phyloP scores from a whole-genome alignment of 371 early-diverging fungal genomes.

The Parasitella parasitica region DNA sequence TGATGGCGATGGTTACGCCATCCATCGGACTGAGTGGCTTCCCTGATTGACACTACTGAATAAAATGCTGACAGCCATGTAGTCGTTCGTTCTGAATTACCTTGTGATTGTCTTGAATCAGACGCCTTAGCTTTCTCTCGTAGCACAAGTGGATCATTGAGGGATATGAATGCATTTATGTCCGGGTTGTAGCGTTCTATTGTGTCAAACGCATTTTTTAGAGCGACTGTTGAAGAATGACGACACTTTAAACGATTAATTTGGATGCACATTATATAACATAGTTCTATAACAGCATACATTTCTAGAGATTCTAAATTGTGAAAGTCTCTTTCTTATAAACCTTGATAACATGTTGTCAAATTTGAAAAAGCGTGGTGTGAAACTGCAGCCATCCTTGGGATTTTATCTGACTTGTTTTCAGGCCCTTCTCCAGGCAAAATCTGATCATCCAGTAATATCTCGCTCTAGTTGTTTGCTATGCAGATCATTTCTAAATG shows the following conservation, averaged over 20 bases:
- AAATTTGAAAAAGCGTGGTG: background rate
- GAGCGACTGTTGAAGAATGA: slow-evolving; percentile 9
- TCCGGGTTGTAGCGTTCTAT: slow-evolving; percentile 28
- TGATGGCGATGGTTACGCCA: slow-evolving; percentile 66
- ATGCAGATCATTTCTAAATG: no score
- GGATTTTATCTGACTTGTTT: background rate
- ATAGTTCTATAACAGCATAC: background rate
- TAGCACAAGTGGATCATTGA: slow-evolving; percentile 8
- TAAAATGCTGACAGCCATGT: background rate
- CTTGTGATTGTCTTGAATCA: slow-evolving; percentile 6
- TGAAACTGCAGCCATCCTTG: background rate
- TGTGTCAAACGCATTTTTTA: slow-evolving; percentile 18
- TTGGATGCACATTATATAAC: no score
- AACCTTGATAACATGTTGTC: background rate
- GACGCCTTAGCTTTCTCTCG: slow-evolving; percentile 5
- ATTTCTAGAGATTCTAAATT: background rate
- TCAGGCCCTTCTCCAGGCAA: background rate
- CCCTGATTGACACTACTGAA: background rate
- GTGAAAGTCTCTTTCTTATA: background rate
- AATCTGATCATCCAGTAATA: no score
- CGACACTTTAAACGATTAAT: background rate
- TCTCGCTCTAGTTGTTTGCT: no score
- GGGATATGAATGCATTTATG: slow-evolving; percentile 40
- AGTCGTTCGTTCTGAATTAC: background rate
- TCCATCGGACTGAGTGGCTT: slow-evolving; percentile 45